phyloP scores from a whole-genome alignment of 73 alveolate species.

The Durusdinium trenchii region DNA sequence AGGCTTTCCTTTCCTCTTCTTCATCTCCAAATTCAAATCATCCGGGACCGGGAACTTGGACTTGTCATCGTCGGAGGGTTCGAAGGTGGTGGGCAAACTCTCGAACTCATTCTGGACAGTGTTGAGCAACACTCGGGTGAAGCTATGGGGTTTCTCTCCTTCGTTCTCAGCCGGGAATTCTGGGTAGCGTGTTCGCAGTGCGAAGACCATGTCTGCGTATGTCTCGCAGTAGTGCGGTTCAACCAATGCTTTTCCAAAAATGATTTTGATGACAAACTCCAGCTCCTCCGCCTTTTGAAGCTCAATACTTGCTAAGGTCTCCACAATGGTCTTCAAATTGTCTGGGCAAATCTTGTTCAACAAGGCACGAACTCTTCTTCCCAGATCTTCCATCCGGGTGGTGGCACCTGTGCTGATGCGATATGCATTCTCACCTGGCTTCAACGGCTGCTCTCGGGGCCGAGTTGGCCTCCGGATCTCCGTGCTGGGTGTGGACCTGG shows the following conservation, averaged over 20 bases:
- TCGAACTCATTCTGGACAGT: constrained; percentile 93
- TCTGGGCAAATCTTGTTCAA: constrained; percentile 96
- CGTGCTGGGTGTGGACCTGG: background rate
- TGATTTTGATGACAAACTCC: constrained; percentile 91
- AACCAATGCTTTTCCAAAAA: constrained; percentile 81
- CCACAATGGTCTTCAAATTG: constrained; percentile 91
- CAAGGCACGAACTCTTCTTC: constrained; percentile 81
- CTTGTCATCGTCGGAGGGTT: constrained; percentile 82
- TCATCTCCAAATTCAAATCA: constrained; percentile 68
- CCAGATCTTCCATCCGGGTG: constrained; percentile 83
- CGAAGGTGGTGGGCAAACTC: constrained; percentile 80
- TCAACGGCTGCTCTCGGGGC: constrained; percentile 31
- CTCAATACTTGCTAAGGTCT: constrained; percentile 60
- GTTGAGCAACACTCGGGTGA: constrained; percentile 80
- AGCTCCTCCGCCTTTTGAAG: constrained; percentile 71
- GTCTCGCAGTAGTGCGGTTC: constrained; percentile 96
- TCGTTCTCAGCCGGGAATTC: constrained; percentile 92
- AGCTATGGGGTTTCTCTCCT: constrained; percentile 91
- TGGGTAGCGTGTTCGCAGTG: constrained; percentile 87
- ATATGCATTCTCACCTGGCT: constrained; percentile 74
- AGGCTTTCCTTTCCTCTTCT: constrained; percentile 90
- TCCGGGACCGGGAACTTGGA: constrained; percentile 52
- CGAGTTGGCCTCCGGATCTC: constrained; percentile 47
- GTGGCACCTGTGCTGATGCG: constrained; percentile 53
- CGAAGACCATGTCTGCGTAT: constrained; percentile 95